Evolutionary conservation across 176 grass and related monocot genomes (phyloP).

Genomic region (Cenchrus americanus): DNA sequence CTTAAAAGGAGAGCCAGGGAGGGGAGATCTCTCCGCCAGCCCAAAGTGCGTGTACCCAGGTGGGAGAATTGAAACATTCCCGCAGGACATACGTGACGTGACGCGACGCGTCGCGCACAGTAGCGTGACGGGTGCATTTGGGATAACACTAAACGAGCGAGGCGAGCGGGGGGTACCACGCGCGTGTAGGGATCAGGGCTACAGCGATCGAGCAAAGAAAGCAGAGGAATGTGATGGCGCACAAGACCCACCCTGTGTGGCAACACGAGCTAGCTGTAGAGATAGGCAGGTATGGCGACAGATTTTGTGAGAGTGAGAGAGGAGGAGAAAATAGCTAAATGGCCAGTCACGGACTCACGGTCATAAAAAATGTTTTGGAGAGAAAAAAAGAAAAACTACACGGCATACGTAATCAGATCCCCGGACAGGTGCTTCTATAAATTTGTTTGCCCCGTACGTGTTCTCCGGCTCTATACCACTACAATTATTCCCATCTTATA

Average conservation of each 20-base stretch:
- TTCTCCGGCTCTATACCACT: background rate
- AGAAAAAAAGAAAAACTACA: background rate
- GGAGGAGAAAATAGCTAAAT: background rate
- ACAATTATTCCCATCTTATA: background rate
- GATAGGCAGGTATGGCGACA: constrained; percentile 18
- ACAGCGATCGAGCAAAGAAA: background rate
- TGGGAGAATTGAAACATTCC: constrained; percentile 40
- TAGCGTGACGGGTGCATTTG: constrained; percentile 39
- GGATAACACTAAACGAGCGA: background rate
- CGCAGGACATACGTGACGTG: constrained; percentile 29
- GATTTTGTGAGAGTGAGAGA: background rate
- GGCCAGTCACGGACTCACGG: background rate
- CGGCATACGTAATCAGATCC: background rate
- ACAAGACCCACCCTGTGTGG: background rate
- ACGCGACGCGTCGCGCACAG: constrained; percentile 44
- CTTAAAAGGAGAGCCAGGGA: background rate
- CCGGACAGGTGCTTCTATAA: background rate
- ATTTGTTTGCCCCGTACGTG: background rate
- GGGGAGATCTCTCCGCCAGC: background rate
- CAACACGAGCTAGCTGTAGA: constrained; percentile 5
- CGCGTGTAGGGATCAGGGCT: constrained; percentile 21
- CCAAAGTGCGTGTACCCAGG: constrained; percentile 8
- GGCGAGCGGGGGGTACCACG: too few relatives aligned
- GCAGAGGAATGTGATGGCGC: constrained; percentile 20
- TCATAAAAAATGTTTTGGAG: background rate